Evolutionary conservation across 352 stramenopile species (phyloP), one percentile per base, ranked within the genome.

Genomic region (Phytophthora chlamydospora): DNA sequence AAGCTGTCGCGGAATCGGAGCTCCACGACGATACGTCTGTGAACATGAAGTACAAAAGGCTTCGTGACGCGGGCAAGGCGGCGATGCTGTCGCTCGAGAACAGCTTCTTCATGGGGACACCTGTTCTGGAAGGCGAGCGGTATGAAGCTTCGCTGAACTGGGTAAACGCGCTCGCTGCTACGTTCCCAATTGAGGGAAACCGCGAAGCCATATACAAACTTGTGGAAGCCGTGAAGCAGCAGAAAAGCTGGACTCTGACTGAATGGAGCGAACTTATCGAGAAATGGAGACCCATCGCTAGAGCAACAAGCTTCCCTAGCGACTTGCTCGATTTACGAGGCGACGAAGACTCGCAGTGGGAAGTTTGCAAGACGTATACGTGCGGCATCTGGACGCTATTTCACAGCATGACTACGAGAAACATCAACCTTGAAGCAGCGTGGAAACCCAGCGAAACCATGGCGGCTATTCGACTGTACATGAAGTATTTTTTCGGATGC

Each of bases 301-400:
- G 58, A 42, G 53, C 59, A 45, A 72, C 62, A 16, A 87, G 76
- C 33, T 89, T 88, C 62, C 80, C 76, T 0, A 75, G 49, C 43
- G 76, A 83, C 17, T 62, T 90, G 21, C 73, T 91, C 13, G 64
- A 75, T 10, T 62, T 55, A 27, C 63, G 71, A 6, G 58, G 45
- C 14, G 58, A 65, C 6, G 67, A 87, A 48, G 74, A 79, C 16
- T 58, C 52, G 10, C 51, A 58, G 2, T 89, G 76, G 75, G 66
- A 48, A 0, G 57, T 75, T 19, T 92, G 83, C 58, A 75, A 73
- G 19, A 91, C 82, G 21, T 91, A 83, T 68, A 91, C 84, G 7
- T 91, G 82, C 48, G 80, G 76, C 6, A 61, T 93, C n/a, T 93
- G 82, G 84, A 79, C 70, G 31, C 65, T 91, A 0, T 91, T 93